These are phyloP conservation scores for Ceratocystis cubensis DNA, from an alignment of 2,329 filamentous ascomycete species.

Conservation along the genomic window DNA sequence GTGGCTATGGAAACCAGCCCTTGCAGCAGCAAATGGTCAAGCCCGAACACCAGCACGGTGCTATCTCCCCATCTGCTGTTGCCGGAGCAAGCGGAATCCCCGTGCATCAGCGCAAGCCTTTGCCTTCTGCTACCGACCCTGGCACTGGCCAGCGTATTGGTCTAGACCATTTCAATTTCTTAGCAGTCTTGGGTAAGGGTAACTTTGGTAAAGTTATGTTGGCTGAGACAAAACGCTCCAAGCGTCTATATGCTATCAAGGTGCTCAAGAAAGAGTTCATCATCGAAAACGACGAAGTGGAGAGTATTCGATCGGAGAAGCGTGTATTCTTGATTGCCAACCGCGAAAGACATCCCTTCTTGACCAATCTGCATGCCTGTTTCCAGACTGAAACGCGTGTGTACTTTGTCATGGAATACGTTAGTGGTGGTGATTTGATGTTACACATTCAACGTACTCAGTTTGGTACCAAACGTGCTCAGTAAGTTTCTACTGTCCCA, in stretches of 20 bases:
- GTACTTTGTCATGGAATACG: slow-evolving; percentile 99
- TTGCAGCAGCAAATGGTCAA: slow-evolving; percentile 29
- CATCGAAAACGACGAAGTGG: slow-evolving; percentile 97
- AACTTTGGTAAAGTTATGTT: slow-evolving; percentile 99
- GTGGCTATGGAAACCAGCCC: slow-evolving; percentile 26
- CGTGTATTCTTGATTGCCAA: slow-evolving; percentile 94
- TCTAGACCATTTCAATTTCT: slow-evolving; percentile 96
- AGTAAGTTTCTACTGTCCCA: slow-evolving; percentile 47
- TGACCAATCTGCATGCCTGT: slow-evolving; percentile 89
- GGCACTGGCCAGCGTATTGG: slow-evolving; percentile 78
- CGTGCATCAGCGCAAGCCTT: slow-evolving; percentile 38
- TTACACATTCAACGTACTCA: slow-evolving; percentile 94
- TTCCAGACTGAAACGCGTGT: slow-evolving; percentile 98
- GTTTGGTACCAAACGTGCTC: slow-evolving; percentile 88
- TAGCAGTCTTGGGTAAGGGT: slow-evolving; percentile 94
- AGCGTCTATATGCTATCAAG: slow-evolving; percentile 94
- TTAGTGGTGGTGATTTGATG: slow-evolving; percentile 97
- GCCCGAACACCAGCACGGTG: slow-evolving; percentile 26
- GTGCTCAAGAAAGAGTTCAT: slow-evolving; percentile 99
- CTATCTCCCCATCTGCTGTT: slow-evolving; percentile 25
- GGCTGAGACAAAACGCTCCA: slow-evolving; percentile 85
- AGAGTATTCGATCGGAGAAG: slow-evolving; percentile 96
- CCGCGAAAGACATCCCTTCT: slow-evolving; percentile 89
- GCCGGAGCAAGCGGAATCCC: slow-evolving; percentile 23
- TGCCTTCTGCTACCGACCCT: slow-evolving; percentile 57